Conservation (phyloP, 2,329 filamentous ascomycete species). For the Elsinoe fawcettii region DNA sequence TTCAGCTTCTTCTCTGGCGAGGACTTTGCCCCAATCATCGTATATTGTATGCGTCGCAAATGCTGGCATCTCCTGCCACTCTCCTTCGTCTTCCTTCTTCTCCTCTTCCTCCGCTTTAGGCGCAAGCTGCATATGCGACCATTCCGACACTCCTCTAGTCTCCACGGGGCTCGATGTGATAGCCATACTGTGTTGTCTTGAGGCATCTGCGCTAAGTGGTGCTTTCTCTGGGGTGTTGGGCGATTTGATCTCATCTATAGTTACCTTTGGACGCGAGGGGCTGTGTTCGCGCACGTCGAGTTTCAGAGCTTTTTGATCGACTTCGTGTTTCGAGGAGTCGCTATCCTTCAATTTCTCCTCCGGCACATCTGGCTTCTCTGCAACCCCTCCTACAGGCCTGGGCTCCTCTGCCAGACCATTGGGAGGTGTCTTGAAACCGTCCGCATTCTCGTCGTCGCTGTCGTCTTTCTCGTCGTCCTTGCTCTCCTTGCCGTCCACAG, state of each 20-base stretch:
- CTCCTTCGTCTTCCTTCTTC: constrained; percentile 54
- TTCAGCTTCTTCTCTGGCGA: constrained; percentile 70
- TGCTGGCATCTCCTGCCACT: constrained; percentile 91
- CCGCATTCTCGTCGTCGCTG: constrained; percentile 19
- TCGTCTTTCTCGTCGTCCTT: constrained; percentile 13
- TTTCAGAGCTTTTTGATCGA: background rate
- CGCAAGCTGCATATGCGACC: constrained; percentile 68
- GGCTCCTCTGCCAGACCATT: background rate
- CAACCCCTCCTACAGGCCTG: background rate
- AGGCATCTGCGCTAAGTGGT: background rate
- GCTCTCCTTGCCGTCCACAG: constrained; percentile 20
- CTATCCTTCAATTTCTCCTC: background rate
- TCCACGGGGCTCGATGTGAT: constrained; percentile 13
- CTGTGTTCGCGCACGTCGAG: background rate
- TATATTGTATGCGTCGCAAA: constrained; percentile 92
- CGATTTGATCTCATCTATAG: constrained; percentile 1
- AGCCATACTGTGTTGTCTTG: constrained; percentile 5
- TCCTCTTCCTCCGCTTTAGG: constrained; percentile 42
- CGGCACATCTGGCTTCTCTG: background rate
- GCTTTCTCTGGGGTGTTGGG: background rate
- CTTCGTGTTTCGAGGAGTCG: background rate
- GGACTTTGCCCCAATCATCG: constrained; percentile 80
- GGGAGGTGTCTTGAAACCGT: constrained; percentile 9
- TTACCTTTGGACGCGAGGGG: background rate
- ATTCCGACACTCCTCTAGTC: constrained; percentile 57